Conservation (phyloP, 768 basidiomycete species). For the Russula foetens region DNA sequence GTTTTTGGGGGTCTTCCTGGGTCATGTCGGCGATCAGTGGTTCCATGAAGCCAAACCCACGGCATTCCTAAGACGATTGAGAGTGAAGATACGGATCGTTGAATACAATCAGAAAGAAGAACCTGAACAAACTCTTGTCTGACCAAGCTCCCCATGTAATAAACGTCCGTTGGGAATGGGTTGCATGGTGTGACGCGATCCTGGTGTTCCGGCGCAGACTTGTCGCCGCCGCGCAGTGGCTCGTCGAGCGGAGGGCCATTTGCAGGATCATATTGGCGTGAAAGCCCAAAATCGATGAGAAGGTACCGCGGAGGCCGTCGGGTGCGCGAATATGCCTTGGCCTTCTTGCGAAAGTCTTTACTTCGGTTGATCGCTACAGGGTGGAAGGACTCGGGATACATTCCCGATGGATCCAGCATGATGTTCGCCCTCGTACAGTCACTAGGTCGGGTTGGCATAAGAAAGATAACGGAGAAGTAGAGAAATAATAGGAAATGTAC, state of each 20-base stretch:
- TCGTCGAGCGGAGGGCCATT: slow-evolving; percentile 3
- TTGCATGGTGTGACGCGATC: background rate
- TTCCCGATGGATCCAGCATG: slow-evolving; percentile 9
- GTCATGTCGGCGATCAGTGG: slow-evolving; percentile 29
- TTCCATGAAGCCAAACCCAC: slow-evolving; percentile 28
- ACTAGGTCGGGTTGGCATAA: background rate
- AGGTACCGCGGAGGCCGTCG: background rate
- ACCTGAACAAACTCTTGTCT: background rate
- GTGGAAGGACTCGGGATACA: slow-evolving; percentile 13
- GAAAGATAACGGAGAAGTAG: background rate
- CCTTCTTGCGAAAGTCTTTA: slow-evolving; percentile 1
- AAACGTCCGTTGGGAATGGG: slow-evolving; percentile 15
- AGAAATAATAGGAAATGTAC: background rate
- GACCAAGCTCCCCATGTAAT: slow-evolving; percentile 11
- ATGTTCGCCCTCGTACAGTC: slow-evolving; percentile 9
- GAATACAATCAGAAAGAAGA: background rate
- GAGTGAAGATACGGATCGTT: background rate
- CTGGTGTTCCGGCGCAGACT: slow-evolving; percentile 13
- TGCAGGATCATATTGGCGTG: background rate
- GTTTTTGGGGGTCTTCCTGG: slow-evolving; percentile 26
- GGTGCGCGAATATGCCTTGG: background rate
- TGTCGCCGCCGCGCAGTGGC: slow-evolving; percentile 13
- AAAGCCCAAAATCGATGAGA: slow-evolving; percentile 15
- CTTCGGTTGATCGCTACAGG: background rate
- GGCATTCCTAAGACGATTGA: background rate